phyloP scores from a whole-genome alignment of 441 rosid species.

The Erodium moschatum region DNA sequence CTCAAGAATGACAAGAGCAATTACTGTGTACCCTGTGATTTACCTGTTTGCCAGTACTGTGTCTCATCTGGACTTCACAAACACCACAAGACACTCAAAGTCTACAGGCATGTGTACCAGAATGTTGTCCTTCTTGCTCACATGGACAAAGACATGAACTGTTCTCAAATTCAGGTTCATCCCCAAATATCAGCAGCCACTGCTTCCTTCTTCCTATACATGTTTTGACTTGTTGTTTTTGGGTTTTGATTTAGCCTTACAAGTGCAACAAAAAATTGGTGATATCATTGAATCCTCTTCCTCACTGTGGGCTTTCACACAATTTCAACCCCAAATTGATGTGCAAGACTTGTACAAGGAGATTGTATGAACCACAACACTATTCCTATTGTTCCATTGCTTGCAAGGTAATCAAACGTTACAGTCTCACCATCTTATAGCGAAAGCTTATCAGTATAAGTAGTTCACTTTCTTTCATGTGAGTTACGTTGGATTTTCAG shows the following conservation, averaged over 20 bases:
- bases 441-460: not conserved
- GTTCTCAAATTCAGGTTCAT: not conserved
- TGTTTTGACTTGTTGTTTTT: not conserved
- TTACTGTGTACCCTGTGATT: not conserved
- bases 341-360: slow-evolving; percentile 1
- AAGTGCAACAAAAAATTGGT: slow-evolving; percentile 3
- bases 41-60: not conserved
- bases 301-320: not conserved
- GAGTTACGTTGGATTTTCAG: not conserved
- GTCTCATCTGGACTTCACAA: not conserved
- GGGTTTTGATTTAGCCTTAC: not conserved
- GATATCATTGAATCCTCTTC: not conserved
- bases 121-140: not conserved
- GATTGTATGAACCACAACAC: not conserved
- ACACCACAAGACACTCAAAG: not conserved
- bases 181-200: not conserved
- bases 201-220: not conserved
- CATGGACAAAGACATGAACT: not conserved
- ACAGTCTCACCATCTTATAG: not conserved
- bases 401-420: not conserved
- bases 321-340: not conserved
- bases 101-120: slow-evolving; percentile 1
- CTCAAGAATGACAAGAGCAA: not conserved
- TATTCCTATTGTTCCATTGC: not conserved
- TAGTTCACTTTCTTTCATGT: not conserved